Base-by-base conservation (phyloP, 305 asterid genomes). In the Ilex paraguariensis region DNA sequence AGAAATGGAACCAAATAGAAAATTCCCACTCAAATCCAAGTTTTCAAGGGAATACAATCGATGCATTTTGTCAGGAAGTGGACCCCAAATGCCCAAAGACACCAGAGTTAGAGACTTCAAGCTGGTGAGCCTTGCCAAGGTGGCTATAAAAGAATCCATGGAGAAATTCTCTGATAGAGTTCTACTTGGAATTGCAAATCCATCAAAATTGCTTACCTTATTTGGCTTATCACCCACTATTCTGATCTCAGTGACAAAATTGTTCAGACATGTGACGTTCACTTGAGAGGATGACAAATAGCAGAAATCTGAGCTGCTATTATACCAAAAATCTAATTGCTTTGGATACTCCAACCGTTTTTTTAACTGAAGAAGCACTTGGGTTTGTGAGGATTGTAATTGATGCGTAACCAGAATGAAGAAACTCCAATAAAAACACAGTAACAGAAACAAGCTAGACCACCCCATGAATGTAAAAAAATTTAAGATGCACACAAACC, bases 11-110 rank as follows among this genome's bases (percentile, higher is more conserved):
- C 92, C 92, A 53, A 57, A 74, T 31, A 84, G 59, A 50, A 59
- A 82, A 63, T 84, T 84, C 86, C 86, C 82, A 30, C 92, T 82
- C 76, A 84, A 72, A 74, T 84, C 86, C 64, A 84, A 61, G 60
- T 61, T 44, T 31, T 76, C 67, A 58, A 84, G 88, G n/a, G 79
- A 84, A n/a, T 69, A 72, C 33, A 84, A 60, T 64, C 92, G 65
- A 63, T 75, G 80, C 46, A 84, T 82, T 74, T 76, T 82, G 13
- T 60, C 83, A 9, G 84, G 88, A 56, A 84, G 57, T 13, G 78
- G 74, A 28, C 88, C 91, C 88, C 88, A 82, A 13, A 84, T 72
- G 56, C 92, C 92, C 36, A 82, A 62, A 4, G 88, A 82, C 15
- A 84, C 82, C 13, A 84, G 49, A 55, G 73, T 66, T 14, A 84